Percentiles rank a stretch among this genome's conserved stretches.
Conservation (phyloP, 345 rosid genomes). For the Clarkia xantiana region DNA sequence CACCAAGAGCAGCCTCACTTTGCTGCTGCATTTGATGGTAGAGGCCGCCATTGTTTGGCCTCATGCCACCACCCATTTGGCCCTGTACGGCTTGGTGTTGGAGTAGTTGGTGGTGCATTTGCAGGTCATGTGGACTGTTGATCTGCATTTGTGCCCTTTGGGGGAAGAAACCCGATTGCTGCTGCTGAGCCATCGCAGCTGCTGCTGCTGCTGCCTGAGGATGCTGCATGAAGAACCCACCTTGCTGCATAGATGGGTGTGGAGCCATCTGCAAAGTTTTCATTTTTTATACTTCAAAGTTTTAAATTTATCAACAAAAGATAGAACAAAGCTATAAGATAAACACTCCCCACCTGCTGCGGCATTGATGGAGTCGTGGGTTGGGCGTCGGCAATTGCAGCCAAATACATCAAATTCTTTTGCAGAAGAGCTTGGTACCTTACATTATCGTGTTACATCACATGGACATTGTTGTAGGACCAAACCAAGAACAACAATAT, state of each 20-base stretch:
- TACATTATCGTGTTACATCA: not conserved
- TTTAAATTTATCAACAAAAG: no score
- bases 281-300: no score
- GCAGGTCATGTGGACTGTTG: conserved; percentile 42
- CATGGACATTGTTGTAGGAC: no score
- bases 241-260: conserved; percentile 60
- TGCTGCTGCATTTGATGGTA: conserved; percentile 1
- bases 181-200: conserved; percentile 27
- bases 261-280: conserved; percentile 39
- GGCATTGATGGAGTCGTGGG: conserved; percentile 56
- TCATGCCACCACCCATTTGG: conserved; percentile 48
- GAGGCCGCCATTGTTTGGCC: conserved; percentile 48
- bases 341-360: conserved; percentile 35
- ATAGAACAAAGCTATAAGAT: no score
- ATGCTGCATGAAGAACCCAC: conserved; percentile 69
- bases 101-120: conserved; percentile 41
- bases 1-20: no score
- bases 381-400: conserved; percentile 96
- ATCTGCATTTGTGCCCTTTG: conserved; percentile 50
- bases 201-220: conserved; percentile 51
- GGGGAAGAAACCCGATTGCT: conserved; percentile 20
- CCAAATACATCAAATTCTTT: conserved; percentile 85
- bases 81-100: conserved; percentile 25
- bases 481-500: no score
- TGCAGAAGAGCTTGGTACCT: conserved; percentile 88